A percentile compares a stretch with the other conserved stretches of the same genome.
phyloP scores from a whole-genome alignment of 176 grass and related monocot genomes.

The Alloteropsis semialata region DNA sequence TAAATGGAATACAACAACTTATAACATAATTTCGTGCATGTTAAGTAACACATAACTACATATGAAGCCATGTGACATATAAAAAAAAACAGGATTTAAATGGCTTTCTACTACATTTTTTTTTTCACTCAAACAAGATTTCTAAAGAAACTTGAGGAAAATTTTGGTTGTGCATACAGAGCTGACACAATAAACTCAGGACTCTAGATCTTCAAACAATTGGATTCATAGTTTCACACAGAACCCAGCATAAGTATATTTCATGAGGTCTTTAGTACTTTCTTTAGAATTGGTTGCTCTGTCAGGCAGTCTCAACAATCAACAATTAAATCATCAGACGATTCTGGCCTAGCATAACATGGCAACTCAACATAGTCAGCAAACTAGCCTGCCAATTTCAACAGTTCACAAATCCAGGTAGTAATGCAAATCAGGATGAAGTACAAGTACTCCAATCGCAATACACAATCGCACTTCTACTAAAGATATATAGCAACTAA shows the following conservation, averaged over 20 bases:
- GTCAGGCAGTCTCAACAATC: not conserved
- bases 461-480: not conserved
- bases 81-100: not conserved
- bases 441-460: not conserved
- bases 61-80: not conserved
- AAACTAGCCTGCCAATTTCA: not conserved
- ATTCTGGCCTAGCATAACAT: not conserved
- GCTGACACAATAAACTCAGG: not conserved
- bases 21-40: slow-evolving; percentile 21
- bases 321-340: not conserved
- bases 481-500: slow-evolving; percentile 1
- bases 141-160: not conserved
- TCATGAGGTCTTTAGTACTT: not conserved
- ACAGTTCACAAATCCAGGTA: not conserved
- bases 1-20: slow-evolving; percentile 25
- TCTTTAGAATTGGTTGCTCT: not conserved
- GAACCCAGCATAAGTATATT: not conserved
- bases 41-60: not conserved
- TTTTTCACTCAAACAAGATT: slow-evolving; percentile 4
- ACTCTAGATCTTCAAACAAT: not conserved
- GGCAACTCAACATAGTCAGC: not conserved
- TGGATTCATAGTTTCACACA: not conserved
- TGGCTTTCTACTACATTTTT: not conserved
- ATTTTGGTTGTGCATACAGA: not conserved
- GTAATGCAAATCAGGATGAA: not conserved